Evolutionary conservation across 371 early-diverging fungal genomes (phyloP).

Genomic region (Umbelopsis sp.): DNA sequence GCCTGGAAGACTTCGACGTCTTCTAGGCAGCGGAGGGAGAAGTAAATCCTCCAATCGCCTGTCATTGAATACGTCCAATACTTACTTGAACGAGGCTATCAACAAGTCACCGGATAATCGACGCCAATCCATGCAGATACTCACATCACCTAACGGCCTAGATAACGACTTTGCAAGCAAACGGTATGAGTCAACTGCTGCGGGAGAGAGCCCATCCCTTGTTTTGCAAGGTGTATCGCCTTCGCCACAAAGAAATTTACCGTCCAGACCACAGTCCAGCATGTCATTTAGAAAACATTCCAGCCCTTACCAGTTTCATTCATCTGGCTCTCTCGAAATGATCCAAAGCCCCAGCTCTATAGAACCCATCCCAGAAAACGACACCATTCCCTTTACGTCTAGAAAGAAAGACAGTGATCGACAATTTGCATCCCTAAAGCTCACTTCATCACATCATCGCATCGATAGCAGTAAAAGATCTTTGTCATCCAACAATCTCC

Average conservation of each 20-base stretch:
- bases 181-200: not conserved
- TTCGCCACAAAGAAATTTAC: not conserved
- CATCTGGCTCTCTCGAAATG: not conserved
- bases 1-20: conserved; percentile 6
- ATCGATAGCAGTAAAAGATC: not conserved
- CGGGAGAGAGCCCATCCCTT: not conserved
- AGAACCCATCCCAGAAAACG: conserved; percentile 5
- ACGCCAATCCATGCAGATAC: not conserved
- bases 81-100: not conserved
- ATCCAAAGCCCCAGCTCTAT: conserved; percentile 10
- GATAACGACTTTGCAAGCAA: not conserved
- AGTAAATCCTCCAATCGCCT: conserved; percentile 7
- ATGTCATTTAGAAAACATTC: conserved; percentile 3
- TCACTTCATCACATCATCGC: not conserved
- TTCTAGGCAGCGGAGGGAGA: not conserved
- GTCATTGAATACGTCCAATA: conserved; percentile 13
- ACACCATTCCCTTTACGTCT: not conserved
- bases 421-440: not conserved
- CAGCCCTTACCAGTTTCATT: not conserved
- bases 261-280: not conserved
- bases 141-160: not conserved
- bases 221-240: not conserved
- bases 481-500: conserved; percentile 17
- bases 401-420: not conserved
- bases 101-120: conserved; percentile 10